Evolutionary conservation across 225 moss, liverwort and hornwort species (phyloP).

Genomic region (Pseudoscleropodium purum): DNA sequence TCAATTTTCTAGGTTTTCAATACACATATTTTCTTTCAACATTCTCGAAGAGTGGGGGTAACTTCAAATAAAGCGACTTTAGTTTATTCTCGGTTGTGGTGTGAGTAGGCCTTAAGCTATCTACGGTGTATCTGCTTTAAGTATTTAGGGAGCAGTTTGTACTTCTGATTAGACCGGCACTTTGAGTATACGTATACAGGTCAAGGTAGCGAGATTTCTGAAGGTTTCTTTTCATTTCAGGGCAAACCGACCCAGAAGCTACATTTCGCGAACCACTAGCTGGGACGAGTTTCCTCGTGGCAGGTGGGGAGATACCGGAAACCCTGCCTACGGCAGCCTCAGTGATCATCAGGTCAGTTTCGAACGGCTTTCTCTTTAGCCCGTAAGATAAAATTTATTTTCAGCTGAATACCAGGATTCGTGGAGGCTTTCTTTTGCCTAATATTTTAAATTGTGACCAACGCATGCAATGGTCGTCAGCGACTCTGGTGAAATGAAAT

Average conservation of each 20-base stretch:
- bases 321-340: slow-evolving; percentile 81
- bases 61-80: neutral
- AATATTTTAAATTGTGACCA: no score
- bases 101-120: no score
- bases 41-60: neutral
- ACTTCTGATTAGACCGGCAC: neutral
- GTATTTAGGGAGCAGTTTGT: neutral
- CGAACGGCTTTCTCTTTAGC: neutral
- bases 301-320: slow-evolving; percentile 83
- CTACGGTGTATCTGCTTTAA: neutral
- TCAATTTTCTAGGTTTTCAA: neutral
- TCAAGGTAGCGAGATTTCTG: neutral
- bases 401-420: neutral
- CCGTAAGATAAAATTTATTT: no score
- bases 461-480: neutral
- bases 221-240: slow-evolving; percentile 4
- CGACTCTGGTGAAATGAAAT: neutral
- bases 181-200: no score
- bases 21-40: neutral
- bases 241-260: slow-evolving; percentile 95
- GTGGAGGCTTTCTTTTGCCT: neutral
- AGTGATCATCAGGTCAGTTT: slow-evolving; percentile 86
- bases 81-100: neutral
- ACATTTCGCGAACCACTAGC: slow-evolving; percentile 75
- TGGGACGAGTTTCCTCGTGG: slow-evolving; percentile 99